Evolutionary conservation across 768 basidiomycete species (phyloP), one percentile per base, ranked within the genome.

Genomic region (Boletus tomentosulus): DNA sequence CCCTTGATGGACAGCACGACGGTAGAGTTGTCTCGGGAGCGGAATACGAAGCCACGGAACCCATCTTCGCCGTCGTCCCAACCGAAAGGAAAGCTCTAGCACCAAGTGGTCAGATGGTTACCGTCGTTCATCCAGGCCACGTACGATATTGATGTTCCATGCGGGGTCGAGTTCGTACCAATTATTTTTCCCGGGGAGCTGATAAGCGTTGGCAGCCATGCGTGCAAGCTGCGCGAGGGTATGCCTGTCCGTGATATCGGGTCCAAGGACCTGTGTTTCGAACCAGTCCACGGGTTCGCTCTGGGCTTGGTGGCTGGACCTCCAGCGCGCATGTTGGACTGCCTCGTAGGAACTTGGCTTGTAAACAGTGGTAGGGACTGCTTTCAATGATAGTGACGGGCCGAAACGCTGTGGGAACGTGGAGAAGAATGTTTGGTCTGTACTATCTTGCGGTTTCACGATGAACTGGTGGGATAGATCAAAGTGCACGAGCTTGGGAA

Each of bases 151-250:
- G 49, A 57, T 43, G 56, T 92, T 93, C 88, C 88, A 98, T 1
- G 79, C 74, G 3, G 70, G 64, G 62, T 88, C 89, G 3, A 92
- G 70, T 31, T 91, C 86, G 59, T 88, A 95, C 95, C 93, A 97
- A 47, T 84, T 85, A 47, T 74, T 77, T 62, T 76, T 71, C 6
- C 84, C 82, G 15, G 89, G 87, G 30, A 83, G 67, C 11, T 86
- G 82, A 71, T 98, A 98, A 2, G 96, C 95, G 66, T 98, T 91
- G 34, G 85, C 89, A 10, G 86, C 77, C 87, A 98, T 95, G 54
- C 89, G 74, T 8, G 89, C 94, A 28, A 98, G 78, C 65, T 92
- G 86, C 2, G 78, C 76, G 6, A 98, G 72, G 0, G 94, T 97
- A 61, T 88, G 85, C 49, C 78, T 73, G 66, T 96, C 89, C 54